phyloP scores from a whole-genome alignment of 2,329 filamentous ascomycete genomes.

The Xylaria sp. region DNA sequence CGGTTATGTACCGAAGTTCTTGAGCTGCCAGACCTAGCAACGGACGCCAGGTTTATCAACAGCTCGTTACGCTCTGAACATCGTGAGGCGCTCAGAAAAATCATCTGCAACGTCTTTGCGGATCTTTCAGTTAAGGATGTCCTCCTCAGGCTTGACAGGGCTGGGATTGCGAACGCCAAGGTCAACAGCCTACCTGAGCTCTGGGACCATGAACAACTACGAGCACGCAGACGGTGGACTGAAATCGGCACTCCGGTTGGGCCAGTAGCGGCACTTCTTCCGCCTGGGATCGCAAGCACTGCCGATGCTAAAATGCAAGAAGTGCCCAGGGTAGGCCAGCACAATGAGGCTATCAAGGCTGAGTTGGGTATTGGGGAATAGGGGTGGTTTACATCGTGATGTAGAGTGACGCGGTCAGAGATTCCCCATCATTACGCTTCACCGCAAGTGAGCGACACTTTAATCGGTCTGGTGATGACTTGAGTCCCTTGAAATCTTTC shows the following conservation, averaged over 20 bases:
- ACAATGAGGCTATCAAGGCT: slow-evolving; percentile 49
- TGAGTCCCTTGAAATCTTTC: background rate
- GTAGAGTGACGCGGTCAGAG: background rate
- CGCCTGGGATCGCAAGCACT: slow-evolving; percentile 45
- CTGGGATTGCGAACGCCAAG: slow-evolving; percentile 57
- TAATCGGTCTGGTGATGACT: background rate
- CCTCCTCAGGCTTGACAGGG: slow-evolving; percentile 47
- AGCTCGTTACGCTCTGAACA: slow-evolving; percentile 52
- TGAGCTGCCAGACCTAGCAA: slow-evolving; percentile 43
- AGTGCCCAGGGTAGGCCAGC: slow-evolving; percentile 53
- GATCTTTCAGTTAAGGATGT: slow-evolving; percentile 43
- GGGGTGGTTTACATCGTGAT: background rate
- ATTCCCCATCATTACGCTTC: too few species aligned
- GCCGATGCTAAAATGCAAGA: slow-evolving; percentile 43
- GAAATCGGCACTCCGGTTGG: slow-evolving; percentile 52
- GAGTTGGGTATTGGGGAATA: slow-evolving; percentile 44
- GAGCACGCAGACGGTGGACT: slow-evolving; percentile 54
- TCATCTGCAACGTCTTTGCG: slow-evolving; percentile 49
- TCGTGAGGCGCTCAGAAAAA: slow-evolving; percentile 46
- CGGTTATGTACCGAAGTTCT: slow-evolving; percentile 53
- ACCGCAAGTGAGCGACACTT: background rate
- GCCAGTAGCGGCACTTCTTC: slow-evolving; percentile 50
- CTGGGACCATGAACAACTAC: slow-evolving; percentile 57
- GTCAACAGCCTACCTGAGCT: slow-evolving; percentile 58
- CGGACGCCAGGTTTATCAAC: slow-evolving; percentile 50